Evolutionary conservation across 306 rosid species (phyloP), one percentile per base, ranked within the genome.

Genomic region (Gillenia trifoliata): DNA sequence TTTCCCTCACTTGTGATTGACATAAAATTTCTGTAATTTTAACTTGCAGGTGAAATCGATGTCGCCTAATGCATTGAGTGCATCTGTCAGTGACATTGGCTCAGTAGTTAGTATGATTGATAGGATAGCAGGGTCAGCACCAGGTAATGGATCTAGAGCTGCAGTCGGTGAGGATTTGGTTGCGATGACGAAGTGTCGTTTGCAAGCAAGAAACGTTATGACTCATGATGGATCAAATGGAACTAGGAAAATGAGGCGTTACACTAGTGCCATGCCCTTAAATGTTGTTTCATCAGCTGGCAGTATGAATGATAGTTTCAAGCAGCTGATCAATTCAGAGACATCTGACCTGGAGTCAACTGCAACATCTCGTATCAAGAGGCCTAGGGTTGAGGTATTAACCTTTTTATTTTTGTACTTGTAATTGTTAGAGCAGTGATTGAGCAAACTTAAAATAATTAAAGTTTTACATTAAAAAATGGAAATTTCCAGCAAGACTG

Each of bases 91-190:
- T 75, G 95, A 89, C 82, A 87, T 94, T 65, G 88, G 92, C 40
- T 92, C 97, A 25, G 95, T 94, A 63, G 92, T 94, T 63, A 88
- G 89, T 74, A 87, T 94, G 99, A 87, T 76, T 82, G 99, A 94
- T 85, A 90, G 89, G 79, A 90, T 92, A 83, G 96, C 97, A 72
- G 97, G 95, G 80, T 90, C 99, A 49, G 93, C 96, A 20, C 99
- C 96, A 20, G 96, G 93, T 17, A 90, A 89, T 83, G 97, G 97
- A 83, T 94, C 97, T 56, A 86, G 95, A 88, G 97, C 97, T 74
- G 95, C 99, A 64, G 89, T 94, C 77, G 97, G 97, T 59, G 99
- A 94, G 87, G 96, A 94, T 80, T 80, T 94, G 88, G 97, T 86
- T 86, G 92, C 95, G 81, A 83, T 91, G 95, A 94, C 96, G 28